A percentile compares a stretch with the other conserved stretches of the same genome.
Conservation (phyloP, 345 rosid genomes). For the Eucalyptus coolabah region DNA sequence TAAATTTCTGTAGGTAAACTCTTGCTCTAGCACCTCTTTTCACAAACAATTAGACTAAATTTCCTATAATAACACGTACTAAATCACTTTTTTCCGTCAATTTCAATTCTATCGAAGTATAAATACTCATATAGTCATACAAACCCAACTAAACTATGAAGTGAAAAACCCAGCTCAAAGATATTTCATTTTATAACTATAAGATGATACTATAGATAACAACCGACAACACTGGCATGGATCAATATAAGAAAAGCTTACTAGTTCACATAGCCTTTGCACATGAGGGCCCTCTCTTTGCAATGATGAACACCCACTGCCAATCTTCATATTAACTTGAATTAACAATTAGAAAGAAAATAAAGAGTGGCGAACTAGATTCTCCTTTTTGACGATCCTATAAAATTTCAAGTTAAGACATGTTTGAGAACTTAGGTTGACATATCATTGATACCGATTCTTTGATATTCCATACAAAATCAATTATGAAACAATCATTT, state of each 20-base stretch:
- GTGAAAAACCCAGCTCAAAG: too few relatives aligned
- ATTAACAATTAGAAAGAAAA: too few relatives aligned
- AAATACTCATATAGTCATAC: too few relatives aligned
- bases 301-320: background rate
- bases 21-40: background rate
- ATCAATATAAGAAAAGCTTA: too few relatives aligned
- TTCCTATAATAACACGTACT: too few relatives aligned
- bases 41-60: background rate
- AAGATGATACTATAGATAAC: too few relatives aligned
- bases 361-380: too few relatives aligned
- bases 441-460: background rate
- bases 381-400: background rate
- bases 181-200: too few relatives aligned
- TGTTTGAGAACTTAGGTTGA: background rate
- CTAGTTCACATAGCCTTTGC: background rate
- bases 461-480: background rate
- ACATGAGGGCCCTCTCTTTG: background rate
- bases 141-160: too few relatives aligned
- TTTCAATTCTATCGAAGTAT: too few relatives aligned
- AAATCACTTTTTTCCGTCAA: too few relatives aligned
- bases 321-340: background rate
- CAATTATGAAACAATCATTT: background rate
- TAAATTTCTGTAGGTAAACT: background rate
- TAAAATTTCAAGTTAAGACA: background rate
- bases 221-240: too few relatives aligned